These are phyloP conservation scores for Ophiosphaerella herpotricha DNA, from an alignment of 2,329 filamentous ascomycete species.

Conservation along the genomic window DNA sequence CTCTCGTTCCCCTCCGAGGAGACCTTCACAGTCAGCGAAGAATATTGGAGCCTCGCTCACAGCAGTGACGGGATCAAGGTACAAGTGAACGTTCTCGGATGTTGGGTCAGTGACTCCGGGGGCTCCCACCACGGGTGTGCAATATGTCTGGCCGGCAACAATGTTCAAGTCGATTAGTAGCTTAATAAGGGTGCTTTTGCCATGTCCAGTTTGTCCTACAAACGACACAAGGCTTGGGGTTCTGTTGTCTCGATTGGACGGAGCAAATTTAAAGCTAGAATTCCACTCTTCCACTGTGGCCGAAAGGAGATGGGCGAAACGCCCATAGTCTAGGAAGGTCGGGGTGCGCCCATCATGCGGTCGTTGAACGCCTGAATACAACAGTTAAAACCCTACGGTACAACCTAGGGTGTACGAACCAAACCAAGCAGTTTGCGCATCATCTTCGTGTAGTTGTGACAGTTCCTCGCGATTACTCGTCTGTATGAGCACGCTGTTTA, in stretches of 20 bases:
- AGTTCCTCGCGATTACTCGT: neutral
- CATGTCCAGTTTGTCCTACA: conserved; percentile 52
- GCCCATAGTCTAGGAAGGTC: neutral
- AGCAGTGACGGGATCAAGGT: conserved; percentile 53
- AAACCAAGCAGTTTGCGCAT: neutral
- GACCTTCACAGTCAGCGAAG: conserved; percentile 59
- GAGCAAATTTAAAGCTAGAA: neutral
- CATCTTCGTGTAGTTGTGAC: neutral
- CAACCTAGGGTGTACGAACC: neutral
- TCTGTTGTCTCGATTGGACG: neutral
- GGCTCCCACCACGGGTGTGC: conserved; percentile 18
- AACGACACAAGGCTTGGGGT: conserved; percentile 46
- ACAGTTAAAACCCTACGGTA: neutral
- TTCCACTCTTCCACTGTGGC: neutral
- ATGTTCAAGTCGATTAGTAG: conserved; percentile 47
- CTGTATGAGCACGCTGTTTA: neutral
- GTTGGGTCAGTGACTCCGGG: conserved; percentile 14
- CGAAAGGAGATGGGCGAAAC: neutral
- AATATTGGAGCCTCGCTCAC: conserved; percentile 50
- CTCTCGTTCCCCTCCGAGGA: conserved; percentile 54
- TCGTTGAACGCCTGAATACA: neutral
- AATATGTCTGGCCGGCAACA: conserved; percentile 18
- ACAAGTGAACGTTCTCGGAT: conserved; percentile 48
- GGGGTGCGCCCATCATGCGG: neutral
- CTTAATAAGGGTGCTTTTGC: conserved; percentile 58